These are phyloP conservation scores for Colletotrichum paranaense DNA, from an alignment of 2,329 filamentous ascomycete genomes.

Conservation along the genomic window DNA sequence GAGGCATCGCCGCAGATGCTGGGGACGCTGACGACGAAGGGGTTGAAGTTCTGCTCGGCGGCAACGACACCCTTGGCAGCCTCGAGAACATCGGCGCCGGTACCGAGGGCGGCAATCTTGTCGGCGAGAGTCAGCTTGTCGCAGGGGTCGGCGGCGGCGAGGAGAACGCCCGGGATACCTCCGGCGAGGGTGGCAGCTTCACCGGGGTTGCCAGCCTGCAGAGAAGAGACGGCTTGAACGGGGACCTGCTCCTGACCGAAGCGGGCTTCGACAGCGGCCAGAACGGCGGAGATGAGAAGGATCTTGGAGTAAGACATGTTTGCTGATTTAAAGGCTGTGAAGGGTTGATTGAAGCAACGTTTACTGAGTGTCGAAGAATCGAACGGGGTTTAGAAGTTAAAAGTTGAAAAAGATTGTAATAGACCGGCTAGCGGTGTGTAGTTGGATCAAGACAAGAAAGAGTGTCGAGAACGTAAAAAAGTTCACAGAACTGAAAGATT, in stretches of 20 bases:
- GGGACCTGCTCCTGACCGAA: slow-evolving; percentile 74
- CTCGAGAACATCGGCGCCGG: slow-evolving; percentile 67
- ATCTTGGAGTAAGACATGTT: slow-evolving; percentile 57
- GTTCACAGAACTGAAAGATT: slow-evolving; percentile 52
- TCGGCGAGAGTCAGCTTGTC: slow-evolving; percentile 75
- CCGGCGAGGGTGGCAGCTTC: slow-evolving; percentile 73
- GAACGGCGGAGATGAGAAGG: slow-evolving; percentile 51
- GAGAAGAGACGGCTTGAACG: slow-evolving; percentile 63
- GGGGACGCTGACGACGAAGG: slow-evolving; percentile 68
- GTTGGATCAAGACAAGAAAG: slow-evolving; percentile 37
- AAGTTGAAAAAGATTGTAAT: slow-evolving; percentile 32
- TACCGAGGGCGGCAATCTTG: slow-evolving; percentile 72
- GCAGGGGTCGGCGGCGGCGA: slow-evolving; percentile 74
- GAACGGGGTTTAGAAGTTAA: slow-evolving; percentile 10
- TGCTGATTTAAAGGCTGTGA: slow-evolving; percentile 8
- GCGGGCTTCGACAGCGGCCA: slow-evolving; percentile 62
- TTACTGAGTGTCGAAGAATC: slow-evolving; percentile 23
- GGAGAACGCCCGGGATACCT: slow-evolving; percentile 68
- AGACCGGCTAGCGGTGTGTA: slow-evolving; percentile 38
- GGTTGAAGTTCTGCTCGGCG: slow-evolving; percentile 81
- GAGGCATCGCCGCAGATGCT: slow-evolving; percentile 72
- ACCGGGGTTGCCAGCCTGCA: slow-evolving; percentile 68
- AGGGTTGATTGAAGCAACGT: not conserved
- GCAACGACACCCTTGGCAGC: slow-evolving; percentile 73
- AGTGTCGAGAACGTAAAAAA: slow-evolving; percentile 45